Evolutionary conservation across 1,284 basidiomycete genomes (phyloP).

Genomic region (Porphyrellus sp.): DNA sequence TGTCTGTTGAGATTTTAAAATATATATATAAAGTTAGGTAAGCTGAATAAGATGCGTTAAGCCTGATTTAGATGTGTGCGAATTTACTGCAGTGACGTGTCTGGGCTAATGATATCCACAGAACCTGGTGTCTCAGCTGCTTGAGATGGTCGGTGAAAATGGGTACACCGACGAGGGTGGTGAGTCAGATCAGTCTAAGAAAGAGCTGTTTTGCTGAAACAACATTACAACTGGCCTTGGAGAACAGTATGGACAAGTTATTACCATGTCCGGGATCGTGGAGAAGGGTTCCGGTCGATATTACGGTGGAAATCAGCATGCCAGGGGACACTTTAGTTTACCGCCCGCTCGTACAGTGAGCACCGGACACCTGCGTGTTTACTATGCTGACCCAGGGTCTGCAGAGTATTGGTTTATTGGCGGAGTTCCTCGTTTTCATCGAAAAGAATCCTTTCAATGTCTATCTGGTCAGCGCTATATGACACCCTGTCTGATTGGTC

Average conservation of each 20-base stretch:
- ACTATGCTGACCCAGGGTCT: neutral
- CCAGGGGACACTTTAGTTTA: conserved; percentile 58
- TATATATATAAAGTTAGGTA: no score
- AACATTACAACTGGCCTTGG: conserved; percentile 30
- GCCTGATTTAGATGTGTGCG: no score
- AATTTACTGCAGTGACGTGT: no score
- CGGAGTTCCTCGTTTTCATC: conserved; percentile 40
- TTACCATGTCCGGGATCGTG: conserved; percentile 48
- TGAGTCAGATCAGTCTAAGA: conserved; percentile 22
- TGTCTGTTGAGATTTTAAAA: no score
- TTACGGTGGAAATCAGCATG: conserved; percentile 45
- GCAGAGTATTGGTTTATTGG: conserved; percentile 46
- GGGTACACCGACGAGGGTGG: conserved; percentile 47
- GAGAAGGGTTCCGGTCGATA: conserved; percentile 59
- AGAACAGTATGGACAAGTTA: conserved; percentile 34
- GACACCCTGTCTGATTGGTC: neutral
- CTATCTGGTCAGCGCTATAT: conserved; percentile 21
- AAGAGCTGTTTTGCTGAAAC: conserved; percentile 19
- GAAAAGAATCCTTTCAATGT: conserved; percentile 40
- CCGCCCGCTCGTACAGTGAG: conserved; percentile 45
- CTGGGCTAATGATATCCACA: conserved; percentile 10
- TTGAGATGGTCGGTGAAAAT: conserved; percentile 49
- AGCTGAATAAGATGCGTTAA: no score
- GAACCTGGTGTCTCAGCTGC: conserved; percentile 36
- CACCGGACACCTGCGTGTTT: neutral